A percentile compares a stretch with the other conserved stretches of the same genome.
These are phyloP conservation scores for Phlebiopsis gigantea DNA, from an alignment of 768 basidiomycete species.

Conservation along the genomic window DNA sequence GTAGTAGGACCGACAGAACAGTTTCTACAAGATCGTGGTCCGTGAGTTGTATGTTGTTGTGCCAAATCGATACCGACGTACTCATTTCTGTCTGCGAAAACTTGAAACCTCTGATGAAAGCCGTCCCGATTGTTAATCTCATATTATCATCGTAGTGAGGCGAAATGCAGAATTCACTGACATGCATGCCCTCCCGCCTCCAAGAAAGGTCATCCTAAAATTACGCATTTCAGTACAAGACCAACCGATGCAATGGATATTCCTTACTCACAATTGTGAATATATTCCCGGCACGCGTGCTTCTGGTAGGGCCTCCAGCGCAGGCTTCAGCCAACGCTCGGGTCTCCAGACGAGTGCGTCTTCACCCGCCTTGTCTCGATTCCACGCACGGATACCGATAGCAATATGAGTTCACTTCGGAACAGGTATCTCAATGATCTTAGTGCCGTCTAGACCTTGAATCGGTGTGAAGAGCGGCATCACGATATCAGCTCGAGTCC, in stretches of 20 bases:
- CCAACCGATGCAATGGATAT: too few species aligned
- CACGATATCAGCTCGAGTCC: neutral
- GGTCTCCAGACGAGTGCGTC: constrained; percentile 38
- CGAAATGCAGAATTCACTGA: neutral
- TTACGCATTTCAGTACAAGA: neutral
- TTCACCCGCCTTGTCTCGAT: constrained; percentile 33
- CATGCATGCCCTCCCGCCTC: constrained; percentile 5
- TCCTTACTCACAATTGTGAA: constrained; percentile 3
- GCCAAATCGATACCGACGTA: neutral
- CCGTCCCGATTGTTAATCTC: too few species aligned
- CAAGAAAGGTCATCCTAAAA: constrained; percentile 2
- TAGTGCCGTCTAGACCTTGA: constrained; percentile 4
- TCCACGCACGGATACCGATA: constrained; percentile 33
- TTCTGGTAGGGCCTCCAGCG: neutral
- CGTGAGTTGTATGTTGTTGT: neutral
- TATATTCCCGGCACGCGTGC: constrained; percentile 1
- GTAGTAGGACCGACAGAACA: constrained; percentile 8
- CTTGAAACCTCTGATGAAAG: constrained; percentile 16
- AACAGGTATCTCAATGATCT: constrained; percentile 23
- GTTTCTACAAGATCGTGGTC: constrained; percentile 1
- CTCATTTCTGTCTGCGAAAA: constrained; percentile 24
- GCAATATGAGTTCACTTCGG: constrained; percentile 33
- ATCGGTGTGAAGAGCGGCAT: constrained; percentile 7
- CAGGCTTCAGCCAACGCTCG: constrained; percentile 32
- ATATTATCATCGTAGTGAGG: neutral